A percentile compares a stretch with the other conserved stretches of the same genome.
phyloP scores from a whole-genome alignment of 202 grass and related monocot species.

The Hordeum pubiflorum region DNA sequence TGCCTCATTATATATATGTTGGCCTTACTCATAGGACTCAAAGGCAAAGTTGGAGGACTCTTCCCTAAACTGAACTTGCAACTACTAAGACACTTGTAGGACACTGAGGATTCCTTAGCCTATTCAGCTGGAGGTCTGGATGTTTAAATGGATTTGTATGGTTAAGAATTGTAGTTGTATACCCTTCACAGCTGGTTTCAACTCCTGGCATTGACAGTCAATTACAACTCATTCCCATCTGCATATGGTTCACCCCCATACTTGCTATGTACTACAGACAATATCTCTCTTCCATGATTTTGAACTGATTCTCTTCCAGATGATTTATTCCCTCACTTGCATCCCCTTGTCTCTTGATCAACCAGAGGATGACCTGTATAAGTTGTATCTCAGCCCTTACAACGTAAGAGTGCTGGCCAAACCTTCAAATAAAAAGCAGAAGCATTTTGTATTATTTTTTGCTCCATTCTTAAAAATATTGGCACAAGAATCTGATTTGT shows the following conservation, averaged over 20 bases:
- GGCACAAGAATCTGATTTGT: background rate
- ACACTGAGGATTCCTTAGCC: background rate
- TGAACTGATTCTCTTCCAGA: no score
- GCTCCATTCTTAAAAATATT: background rate
- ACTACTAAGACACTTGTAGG: background rate
- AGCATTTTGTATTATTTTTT: background rate
- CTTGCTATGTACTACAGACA: background rate
- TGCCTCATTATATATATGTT: no score
- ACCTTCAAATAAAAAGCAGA: background rate
- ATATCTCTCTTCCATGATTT: background rate
- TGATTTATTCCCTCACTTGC: background rate
- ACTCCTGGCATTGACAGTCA: background rate
- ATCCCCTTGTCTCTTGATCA: background rate
- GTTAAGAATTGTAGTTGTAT: background rate
- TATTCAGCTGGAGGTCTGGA: background rate
- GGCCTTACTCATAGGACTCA: no score
- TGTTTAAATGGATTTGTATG: background rate
- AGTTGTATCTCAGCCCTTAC: background rate
- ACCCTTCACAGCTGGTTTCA: background rate
- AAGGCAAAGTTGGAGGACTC: no score
- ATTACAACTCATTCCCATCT: background rate
- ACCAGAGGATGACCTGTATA: background rate
- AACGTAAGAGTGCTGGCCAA: background rate
- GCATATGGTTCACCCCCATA: background rate
- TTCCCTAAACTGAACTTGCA: background rate